phyloP scores from a whole-genome alignment of 2,329 filamentous ascomycete species.

The Aspergillus amoenus region DNA sequence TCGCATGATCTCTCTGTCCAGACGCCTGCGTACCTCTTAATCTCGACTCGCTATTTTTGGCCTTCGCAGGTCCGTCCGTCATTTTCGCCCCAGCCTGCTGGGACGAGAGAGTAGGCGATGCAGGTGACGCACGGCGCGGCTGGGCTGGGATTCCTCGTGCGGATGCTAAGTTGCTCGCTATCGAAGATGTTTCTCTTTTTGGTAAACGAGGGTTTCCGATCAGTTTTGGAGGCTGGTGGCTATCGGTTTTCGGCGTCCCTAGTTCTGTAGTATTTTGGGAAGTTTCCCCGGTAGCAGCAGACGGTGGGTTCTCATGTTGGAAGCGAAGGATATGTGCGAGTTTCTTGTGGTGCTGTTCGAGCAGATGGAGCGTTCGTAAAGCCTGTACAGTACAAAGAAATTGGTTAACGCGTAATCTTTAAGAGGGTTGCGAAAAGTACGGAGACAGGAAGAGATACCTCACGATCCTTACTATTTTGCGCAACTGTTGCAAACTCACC shows the following conservation, averaged over 20 bases:
- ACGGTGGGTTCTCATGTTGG: slow-evolving; percentile 55
- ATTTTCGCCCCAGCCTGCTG: slow-evolving; percentile 72
- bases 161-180: slow-evolving; percentile 83
- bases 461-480: slow-evolving; percentile 63
- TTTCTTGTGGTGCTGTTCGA: slow-evolving; percentile 83
- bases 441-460: slow-evolving; percentile 41
- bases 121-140: slow-evolving; percentile 61
- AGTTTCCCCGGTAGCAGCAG: slow-evolving; percentile 16
- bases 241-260: slow-evolving; percentile 29
- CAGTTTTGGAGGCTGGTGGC: slow-evolving; percentile 39
- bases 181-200: slow-evolving; percentile 74
- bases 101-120: slow-evolving; percentile 70
- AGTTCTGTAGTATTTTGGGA: slow-evolving; percentile 21
- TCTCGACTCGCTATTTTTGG: slow-evolving; percentile 31
- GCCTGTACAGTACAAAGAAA: slow-evolving; percentile 58
- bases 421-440: neutral
- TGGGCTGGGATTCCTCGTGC: slow-evolving; percentile 71
- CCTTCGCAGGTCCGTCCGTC: slow-evolving; percentile 53
- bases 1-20: slow-evolving; percentile 25
- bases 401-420: neutral
- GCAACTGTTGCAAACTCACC: slow-evolving; percentile 84
- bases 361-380: slow-evolving; percentile 75
- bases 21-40: slow-evolving; percentile 21
- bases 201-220: slow-evolving; percentile 45
- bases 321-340: slow-evolving; percentile 79